Base-by-base conservation (phyloP, 306 rosid species). In the Vigna angularis region DNA sequence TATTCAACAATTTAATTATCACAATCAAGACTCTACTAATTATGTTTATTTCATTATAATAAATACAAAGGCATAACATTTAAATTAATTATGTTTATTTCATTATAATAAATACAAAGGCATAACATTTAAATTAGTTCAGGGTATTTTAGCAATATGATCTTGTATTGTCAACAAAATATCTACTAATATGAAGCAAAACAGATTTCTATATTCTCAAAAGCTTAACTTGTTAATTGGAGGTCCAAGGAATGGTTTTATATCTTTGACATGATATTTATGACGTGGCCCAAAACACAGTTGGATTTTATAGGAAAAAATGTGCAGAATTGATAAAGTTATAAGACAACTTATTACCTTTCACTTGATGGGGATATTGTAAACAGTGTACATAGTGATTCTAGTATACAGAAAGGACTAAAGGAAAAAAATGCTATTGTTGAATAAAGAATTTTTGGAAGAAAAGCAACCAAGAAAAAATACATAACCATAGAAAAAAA, bases 401-500 rank as follows among this genome's bases (percentile, higher is more conserved):
- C 78, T 28, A 82, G 83, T 57, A 51, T 56, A 47, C 87, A 72
- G 44, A 73, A 61, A 24, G 77, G 66, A 65, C 91, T 91, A 64
- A 89, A 66, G 66, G 87, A 79, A 80, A 87, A 20, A 57, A 78
- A 79, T 96, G 50, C 86, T 88, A 56, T 78, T 80, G 11, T 87
- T 96, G 75, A 86, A 79, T 72, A 85, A 73, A 76, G 90, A 90
- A 58, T 93, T 96, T 77, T 22, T 77, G 81, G 93, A 87, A 79
- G 98, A 96, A 83, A 96, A 84, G 42, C 91, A 90, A 79, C 93
- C 96, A 13, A 92, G 97, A 66, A 84, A 24, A 24, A 24, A 24
- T 24, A 24, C 28, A 24, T 24, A 24, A 24, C 2, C 28, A 24
- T 1, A 24, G 22, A 24, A 24, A 24, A 24, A 24, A 24, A 24